Percentiles rank a stretch among this genome's conserved stretches.
Evolutionary conservation across 192 early-diverging fungal species (phyloP).

Genomic region (Coemansia asiatica): DNA sequence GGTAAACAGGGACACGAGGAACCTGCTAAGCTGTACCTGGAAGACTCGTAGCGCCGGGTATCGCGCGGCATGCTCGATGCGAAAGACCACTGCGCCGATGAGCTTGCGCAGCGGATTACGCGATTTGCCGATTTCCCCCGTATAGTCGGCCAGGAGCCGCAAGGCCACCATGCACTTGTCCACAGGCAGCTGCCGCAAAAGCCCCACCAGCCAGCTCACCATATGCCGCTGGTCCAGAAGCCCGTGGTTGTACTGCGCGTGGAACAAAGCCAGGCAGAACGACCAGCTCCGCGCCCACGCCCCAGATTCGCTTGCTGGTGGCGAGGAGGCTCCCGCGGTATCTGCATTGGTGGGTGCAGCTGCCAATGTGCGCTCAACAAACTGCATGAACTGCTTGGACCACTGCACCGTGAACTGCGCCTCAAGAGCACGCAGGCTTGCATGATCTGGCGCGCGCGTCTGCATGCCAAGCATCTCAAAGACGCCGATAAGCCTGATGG

Average conservation of each 20-base stretch:
- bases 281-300: slow-evolving; percentile 35
- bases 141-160: slow-evolving; percentile 35
- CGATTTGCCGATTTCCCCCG: slow-evolving; percentile 38
- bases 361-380: slow-evolving; percentile 32
- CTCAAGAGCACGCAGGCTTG: slow-evolving; percentile 21
- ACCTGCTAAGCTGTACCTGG: slow-evolving; percentile 9
- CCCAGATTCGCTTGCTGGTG: not conserved
- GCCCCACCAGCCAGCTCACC: slow-evolving; percentile 44
- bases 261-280: slow-evolving; percentile 30
- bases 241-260: slow-evolving; percentile 45
- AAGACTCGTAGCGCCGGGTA: slow-evolving; percentile 25
- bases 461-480: slow-evolving; percentile 59
- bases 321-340: not conserved
- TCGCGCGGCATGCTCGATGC: slow-evolving; percentile 22
- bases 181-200: slow-evolving; percentile 21
- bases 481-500: slow-evolving; percentile 66
- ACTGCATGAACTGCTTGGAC: slow-evolving; percentile 45
- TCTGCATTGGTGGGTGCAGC: slow-evolving; percentile 22
- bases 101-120: slow-evolving; percentile 55
- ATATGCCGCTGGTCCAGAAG: slow-evolving; percentile 50
- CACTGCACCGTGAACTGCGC: slow-evolving; percentile 33
- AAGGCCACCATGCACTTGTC: slow-evolving; percentile 50
- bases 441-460: slow-evolving; percentile 29
- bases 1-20: slow-evolving; percentile 31
- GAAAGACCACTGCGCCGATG: slow-evolving; percentile 27